Evolutionary conservation across 441 rosid genomes (phyloP).

Genomic region (Pelargonium fulgidum): DNA sequence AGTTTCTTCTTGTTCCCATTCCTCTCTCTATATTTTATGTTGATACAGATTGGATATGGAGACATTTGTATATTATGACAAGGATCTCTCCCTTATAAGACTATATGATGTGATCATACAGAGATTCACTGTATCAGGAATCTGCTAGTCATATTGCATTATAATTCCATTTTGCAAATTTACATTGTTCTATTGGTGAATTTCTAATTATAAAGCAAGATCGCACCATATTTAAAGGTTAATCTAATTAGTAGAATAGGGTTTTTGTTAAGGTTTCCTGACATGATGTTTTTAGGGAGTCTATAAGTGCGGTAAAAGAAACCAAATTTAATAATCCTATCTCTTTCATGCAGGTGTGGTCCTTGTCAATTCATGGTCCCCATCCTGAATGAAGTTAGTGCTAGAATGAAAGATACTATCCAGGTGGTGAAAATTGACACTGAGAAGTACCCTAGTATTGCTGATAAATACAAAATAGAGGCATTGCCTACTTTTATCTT

Average conservation of each 20-base stretch:
- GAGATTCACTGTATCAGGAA: too few species aligned
- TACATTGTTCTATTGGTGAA: too few species aligned
- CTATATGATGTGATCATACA: too few species aligned
- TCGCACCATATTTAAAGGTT: background rate
- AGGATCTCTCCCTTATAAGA: background rate
- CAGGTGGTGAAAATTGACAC: conserved; percentile 87
- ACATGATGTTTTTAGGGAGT: too few species aligned
- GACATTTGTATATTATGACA: too few species aligned
- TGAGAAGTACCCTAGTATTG: conserved; percentile 77
- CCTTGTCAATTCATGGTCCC: conserved; percentile 94
- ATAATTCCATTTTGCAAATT: too few species aligned
- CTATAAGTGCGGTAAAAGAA: background rate
- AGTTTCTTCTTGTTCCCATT: background rate
- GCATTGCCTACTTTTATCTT: conserved; percentile 87
- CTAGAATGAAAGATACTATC: conserved; percentile 52
- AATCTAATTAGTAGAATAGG: background rate
- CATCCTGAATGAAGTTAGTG: conserved; percentile 65
- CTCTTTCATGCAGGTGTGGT: conserved; percentile 68
- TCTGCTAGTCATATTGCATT: too few species aligned
- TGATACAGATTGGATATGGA: background rate
- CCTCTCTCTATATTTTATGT: background rate
- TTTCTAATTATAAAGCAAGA: too few species aligned
- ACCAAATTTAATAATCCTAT: background rate
- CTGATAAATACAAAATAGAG: conserved; percentile 59
- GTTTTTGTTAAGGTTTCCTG: background rate